Evolutionary conservation across 2,329 filamentous ascomycete species (phyloP).

Genomic region (Sphaerulina vaccinii): DNA sequence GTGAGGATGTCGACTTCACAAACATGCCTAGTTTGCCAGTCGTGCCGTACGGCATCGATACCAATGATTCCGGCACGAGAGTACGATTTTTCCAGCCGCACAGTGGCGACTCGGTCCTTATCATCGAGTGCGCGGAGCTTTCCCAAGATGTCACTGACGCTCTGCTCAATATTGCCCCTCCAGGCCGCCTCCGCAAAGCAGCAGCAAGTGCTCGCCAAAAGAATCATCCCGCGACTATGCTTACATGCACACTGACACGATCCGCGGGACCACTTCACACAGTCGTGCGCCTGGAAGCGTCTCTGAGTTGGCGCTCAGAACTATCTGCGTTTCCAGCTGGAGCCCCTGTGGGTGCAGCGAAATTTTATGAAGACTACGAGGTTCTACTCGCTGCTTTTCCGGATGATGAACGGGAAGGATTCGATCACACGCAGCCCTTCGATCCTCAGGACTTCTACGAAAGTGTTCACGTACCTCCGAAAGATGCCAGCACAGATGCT

Average conservation of each 20-base stretch:
- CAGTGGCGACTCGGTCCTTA: conserved; percentile 24
- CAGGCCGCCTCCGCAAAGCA: conserved; percentile 18
- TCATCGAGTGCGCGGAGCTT: conserved; percentile 26
- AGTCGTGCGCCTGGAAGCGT: conserved; percentile 30
- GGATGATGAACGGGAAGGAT: conserved; percentile 23
- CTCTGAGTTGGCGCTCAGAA: conserved; percentile 34
- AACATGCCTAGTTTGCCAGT: conserved; percentile 21
- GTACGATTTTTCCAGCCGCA: conserved; percentile 25
- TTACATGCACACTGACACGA: conserved; percentile 28
- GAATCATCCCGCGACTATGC: conserved; percentile 21
- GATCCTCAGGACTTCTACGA: conserved; percentile 65
- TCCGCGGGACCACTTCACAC: conserved; percentile 28
- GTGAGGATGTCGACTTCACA: conserved; percentile 28
- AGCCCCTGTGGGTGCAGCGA: conserved; percentile 24
- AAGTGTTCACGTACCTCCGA: conserved; percentile 61
- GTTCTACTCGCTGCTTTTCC: conserved; percentile 27
- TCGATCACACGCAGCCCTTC: conserved; percentile 39
- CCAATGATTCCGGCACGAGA: conserved; percentile 17
- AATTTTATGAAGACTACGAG: conserved; percentile 33
- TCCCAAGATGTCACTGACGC: conserved; percentile 16
- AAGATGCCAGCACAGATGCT: conserved; percentile 31
- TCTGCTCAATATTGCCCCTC: conserved; percentile 21
- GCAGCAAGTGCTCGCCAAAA: conserved; percentile 7
- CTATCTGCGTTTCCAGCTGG: conserved; percentile 33
- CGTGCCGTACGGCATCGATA: conserved; percentile 21